Evolutionary conservation across 2,329 filamentous ascomycete genomes (phyloP).

Genomic region (Fusarium avenaceum): DNA sequence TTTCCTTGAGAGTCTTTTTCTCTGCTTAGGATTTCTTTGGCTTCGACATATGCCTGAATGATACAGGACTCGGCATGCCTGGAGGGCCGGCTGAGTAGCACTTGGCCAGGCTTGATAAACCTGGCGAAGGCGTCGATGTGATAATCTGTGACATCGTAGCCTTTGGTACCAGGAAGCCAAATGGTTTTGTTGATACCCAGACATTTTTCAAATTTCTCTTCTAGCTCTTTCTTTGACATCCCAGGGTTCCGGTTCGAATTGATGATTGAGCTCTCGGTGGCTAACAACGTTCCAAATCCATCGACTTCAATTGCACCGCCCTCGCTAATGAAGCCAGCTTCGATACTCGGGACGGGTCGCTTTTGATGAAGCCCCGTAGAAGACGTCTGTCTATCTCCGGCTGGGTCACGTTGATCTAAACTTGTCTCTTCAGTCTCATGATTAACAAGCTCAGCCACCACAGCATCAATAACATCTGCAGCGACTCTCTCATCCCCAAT

Average conservation of each 20-base stretch:
- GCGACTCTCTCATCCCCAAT: constrained; percentile 32
- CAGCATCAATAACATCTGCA: background rate
- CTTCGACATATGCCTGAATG: constrained; percentile 44
- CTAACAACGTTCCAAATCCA: constrained; percentile 49
- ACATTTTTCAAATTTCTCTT: constrained; percentile 37
- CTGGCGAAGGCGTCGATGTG: constrained; percentile 50
- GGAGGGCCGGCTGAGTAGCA: constrained; percentile 45
- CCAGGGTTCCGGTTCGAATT: constrained; percentile 50
- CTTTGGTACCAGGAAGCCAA: constrained; percentile 48
- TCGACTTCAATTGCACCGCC: constrained; percentile 50
- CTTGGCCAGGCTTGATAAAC: constrained; percentile 43
- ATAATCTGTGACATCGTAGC: constrained; percentile 47
- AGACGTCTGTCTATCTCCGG: background rate
- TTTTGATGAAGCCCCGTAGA: background rate
- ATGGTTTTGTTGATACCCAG: constrained; percentile 48
- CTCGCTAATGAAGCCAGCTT: constrained; percentile 37
- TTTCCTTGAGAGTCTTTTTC: constrained; percentile 44
- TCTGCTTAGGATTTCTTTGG: constrained; percentile 29
- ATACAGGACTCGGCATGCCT: constrained; percentile 8
- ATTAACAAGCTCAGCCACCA: background rate
- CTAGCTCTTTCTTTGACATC: constrained; percentile 34
- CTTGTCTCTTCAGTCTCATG: background rate
- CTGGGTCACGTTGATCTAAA: background rate
- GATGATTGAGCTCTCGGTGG: constrained; percentile 49
- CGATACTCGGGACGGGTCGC: background rate